Base-by-base conservation (phyloP, 495 filamentous ascomycete genomes). In the Chaetomium fimeti region DNA sequence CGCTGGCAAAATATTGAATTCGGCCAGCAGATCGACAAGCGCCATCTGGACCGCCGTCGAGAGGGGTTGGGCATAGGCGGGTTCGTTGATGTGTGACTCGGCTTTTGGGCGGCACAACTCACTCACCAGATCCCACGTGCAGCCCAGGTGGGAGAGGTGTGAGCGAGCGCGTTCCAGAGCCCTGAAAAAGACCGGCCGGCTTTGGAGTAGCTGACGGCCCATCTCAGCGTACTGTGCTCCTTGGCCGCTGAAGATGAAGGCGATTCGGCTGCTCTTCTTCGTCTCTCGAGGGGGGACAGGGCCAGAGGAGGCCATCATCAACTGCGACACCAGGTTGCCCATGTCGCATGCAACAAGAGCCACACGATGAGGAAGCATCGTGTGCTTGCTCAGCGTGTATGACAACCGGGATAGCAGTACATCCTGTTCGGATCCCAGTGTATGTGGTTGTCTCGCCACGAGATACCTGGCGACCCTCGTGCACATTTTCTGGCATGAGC, bases 191-290 rank as follows among this genome's bases (percentile, higher is more conserved):
- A 36, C 32, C 1, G 32, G 32, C 7, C 32, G 32, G 12, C 32
- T 36, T 36, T 36, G 32, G 8, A 53, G 28, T 6, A 84, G 74
- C 64, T 81, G 79, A 0, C 76, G 74, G 0, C 83, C 82, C 83
- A 86, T 86, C 9, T 73, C 76, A 47, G 76, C 65, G 80, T 80
- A 85, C 49, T 84, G 79, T 25, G 76, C 74, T 36, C 75, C 76
- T 51, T 78, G 76, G 6, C 76, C 76, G 1, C 69, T 78, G 62
- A 76, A 78, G 36, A 78, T 71, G 63, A 78, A 75, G 70, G 18
- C 69, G 66, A 16, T 71, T 58, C 16, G 66, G 29, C 70, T 74
- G 38, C 16, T 15, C 42, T 29, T 9, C 32, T 42, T 42, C 22
- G n/a, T 7, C 53, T 56, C 28, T 5, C 32, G 32, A 5, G 32